Conservation (phyloP, 768 basidiomycete genomes). For the Gloeostereum incarnatum region DNA sequence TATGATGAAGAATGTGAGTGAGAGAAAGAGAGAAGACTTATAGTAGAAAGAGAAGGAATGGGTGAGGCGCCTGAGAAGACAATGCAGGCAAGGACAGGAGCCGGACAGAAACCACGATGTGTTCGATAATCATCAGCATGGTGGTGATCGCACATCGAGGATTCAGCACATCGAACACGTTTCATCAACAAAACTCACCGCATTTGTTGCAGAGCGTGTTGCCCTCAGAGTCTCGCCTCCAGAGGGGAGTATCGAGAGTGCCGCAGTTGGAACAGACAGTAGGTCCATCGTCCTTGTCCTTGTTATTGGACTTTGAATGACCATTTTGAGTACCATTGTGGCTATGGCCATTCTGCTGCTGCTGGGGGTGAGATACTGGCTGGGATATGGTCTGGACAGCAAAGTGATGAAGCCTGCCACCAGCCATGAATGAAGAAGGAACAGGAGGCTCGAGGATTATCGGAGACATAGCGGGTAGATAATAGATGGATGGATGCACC, state of each 20-base stretch:
- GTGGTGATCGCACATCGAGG: constrained; percentile 8
- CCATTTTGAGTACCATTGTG: too few relatives aligned
- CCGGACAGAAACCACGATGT: constrained; percentile 5
- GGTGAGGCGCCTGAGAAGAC: neutral
- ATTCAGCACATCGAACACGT: constrained; percentile 17
- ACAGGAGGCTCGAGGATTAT: too few relatives aligned
- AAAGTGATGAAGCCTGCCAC: too few relatives aligned
- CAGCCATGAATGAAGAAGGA: too few relatives aligned
- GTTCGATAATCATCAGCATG: constrained; percentile 19
- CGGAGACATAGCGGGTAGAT: too few relatives aligned
- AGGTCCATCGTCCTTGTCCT: constrained; percentile 69
- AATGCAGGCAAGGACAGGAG: neutral
- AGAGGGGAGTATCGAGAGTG: constrained; percentile 71
- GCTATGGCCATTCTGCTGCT: too few relatives aligned
- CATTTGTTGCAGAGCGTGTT: constrained; percentile 86
- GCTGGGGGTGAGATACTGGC: too few relatives aligned
- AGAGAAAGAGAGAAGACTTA: constrained; percentile 13
- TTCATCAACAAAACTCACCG: constrained; percentile 51
- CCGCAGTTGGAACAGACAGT: constrained; percentile 59
- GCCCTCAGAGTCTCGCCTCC: constrained; percentile 76
- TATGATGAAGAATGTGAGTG: constrained; percentile 19
- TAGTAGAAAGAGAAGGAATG: neutral
- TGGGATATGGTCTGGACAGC: too few relatives aligned
- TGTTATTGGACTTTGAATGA: constrained; percentile 87
- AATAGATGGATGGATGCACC: too few relatives aligned